Base-by-base conservation (phyloP, 202 grass and related monocot species). In the Schoenoplectus triqueter region DNA sequence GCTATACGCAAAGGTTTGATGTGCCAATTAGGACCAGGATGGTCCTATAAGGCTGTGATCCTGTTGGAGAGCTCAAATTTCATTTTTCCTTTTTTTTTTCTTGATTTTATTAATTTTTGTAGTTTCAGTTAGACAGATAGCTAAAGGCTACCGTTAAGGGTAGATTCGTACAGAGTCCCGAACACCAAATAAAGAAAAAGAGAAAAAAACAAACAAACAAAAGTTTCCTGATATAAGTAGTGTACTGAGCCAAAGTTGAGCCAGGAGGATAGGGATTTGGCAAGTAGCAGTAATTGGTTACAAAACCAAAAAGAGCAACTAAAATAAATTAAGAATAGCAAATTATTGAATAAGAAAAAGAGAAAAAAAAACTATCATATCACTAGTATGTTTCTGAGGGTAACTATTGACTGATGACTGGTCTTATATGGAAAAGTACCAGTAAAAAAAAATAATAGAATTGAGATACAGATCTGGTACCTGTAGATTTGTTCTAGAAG, bases 401-500 rank as follows among this genome's bases (percentile, higher is more conserved):
- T 22, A 0, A 50, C 45, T 42, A 40, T 78, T 59, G 59, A 64
- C 13, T 69, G 72, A 66, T 78, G 75, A 57, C 5, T 17, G 74
- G 52, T 59, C 13, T 59, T 60, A 54, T 4, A 40, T 60, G 74
- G 5, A 49, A 4, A 84, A 82, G 47, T 14, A 71, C 10, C 84
- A 69, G 19, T 21, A 14, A 2, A 72, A 45, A 87, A 50, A 0
- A 73, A 83, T 20, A 52, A 31, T 69, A 63, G 15, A 78, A 60
- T 78, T 4, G 13, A 59, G 54, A 78, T 60, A 59, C 5, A 8
- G 22, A 73, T 64, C 86, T 82, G 31, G 17, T 13, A 94, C 95
- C 95, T 95, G 73, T 95, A 95, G 14, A 98, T 90, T 87, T 98
- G 95, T 80, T 95, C 95, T 88, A 98, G 85, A 72, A 98, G 78